phyloP scores from a whole-genome alignment of 331 rosid species.

The Ulmus americana region DNA sequence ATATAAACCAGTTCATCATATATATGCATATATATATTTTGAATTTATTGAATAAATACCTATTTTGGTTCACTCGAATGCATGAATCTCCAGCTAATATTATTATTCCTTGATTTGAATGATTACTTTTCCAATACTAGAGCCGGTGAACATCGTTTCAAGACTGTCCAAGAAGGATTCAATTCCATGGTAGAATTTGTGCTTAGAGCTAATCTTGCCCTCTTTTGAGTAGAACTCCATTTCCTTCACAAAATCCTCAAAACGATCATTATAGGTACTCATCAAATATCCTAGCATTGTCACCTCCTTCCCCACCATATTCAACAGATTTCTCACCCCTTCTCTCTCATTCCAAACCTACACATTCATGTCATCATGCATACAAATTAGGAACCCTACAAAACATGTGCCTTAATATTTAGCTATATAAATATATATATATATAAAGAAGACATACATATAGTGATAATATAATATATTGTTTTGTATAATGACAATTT shows the following conservation, averaged over 20 bases:
- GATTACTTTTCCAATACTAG: constrained; percentile 47
- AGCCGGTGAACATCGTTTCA: constrained; percentile 40
- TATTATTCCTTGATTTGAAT: constrained; percentile 31
- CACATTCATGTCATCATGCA: background rate
- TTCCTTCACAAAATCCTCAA: constrained; percentile 42
- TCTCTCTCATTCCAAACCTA: constrained; percentile 57
- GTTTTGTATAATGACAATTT: too few species aligned
- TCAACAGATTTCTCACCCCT: constrained; percentile 59
- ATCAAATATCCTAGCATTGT: constrained; percentile 53
- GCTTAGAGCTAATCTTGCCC: constrained; percentile 42
- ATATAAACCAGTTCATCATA: too few species aligned
- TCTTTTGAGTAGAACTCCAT: constrained; percentile 43
- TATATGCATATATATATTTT: too few species aligned
- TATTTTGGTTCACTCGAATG: too few species aligned
- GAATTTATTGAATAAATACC: too few species aligned
- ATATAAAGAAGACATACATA: background rate
- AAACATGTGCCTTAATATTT: background rate
- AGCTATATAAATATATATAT: background rate
- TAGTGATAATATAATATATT: too few species aligned
- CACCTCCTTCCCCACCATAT: constrained; percentile 55
- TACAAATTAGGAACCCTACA: background rate
- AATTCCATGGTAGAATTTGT: constrained; percentile 37
- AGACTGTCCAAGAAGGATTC: constrained; percentile 44
- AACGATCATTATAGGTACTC: constrained; percentile 36
- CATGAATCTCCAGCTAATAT: too few species aligned